Percentiles rank a stretch among this genome's conserved stretches.
These are phyloP conservation scores for Fusarium tjaetaba DNA, from an alignment of 2,329 filamentous ascomycete genomes.

Conservation along the genomic window DNA sequence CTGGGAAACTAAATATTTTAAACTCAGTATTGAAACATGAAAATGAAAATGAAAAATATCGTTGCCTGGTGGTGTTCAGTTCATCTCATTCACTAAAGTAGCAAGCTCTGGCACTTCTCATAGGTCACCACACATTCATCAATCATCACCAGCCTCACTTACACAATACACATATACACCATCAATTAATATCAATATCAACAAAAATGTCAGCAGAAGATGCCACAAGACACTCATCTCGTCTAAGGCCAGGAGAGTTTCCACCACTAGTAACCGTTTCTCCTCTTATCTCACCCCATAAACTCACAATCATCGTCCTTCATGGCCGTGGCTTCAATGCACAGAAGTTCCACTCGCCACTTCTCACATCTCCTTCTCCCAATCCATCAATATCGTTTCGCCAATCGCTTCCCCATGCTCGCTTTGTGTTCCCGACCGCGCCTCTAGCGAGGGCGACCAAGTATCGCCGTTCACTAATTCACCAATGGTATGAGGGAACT, in stretches of 20 bases:
- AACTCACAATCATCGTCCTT: conserved; percentile 58
- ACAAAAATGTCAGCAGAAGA: neutral
- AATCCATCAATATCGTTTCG: conserved; percentile 38
- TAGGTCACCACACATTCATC: too few species aligned
- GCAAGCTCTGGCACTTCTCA: neutral
- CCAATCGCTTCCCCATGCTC: conserved; percentile 53
- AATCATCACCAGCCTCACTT: neutral
- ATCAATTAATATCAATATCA: neutral
- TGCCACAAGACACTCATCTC: neutral
- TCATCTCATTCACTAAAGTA: neutral
- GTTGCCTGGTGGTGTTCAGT: neutral
- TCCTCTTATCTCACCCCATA: conserved; percentile 47
- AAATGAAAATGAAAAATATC: too few species aligned
- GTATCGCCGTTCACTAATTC: conserved; percentile 47
- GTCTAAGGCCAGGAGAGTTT: conserved; percentile 37
- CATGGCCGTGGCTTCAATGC: conserved; percentile 60
- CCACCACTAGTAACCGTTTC: conserved; percentile 32
- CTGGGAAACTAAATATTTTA: fast-evolving
- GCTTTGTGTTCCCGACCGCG: conserved; percentile 63
- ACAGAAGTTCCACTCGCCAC: conserved; percentile 50
- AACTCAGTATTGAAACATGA: neutral
- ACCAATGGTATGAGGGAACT: conserved; percentile 51
- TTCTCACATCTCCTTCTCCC: conserved; percentile 47
- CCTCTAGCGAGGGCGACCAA: conserved; percentile 47
- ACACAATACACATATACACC: neutral